A percentile compares a stretch with the other conserved stretches of the same genome.
Conservation (phyloP, 805 yeast genomes). For the Metschnikowia bowlesiae region DNA sequence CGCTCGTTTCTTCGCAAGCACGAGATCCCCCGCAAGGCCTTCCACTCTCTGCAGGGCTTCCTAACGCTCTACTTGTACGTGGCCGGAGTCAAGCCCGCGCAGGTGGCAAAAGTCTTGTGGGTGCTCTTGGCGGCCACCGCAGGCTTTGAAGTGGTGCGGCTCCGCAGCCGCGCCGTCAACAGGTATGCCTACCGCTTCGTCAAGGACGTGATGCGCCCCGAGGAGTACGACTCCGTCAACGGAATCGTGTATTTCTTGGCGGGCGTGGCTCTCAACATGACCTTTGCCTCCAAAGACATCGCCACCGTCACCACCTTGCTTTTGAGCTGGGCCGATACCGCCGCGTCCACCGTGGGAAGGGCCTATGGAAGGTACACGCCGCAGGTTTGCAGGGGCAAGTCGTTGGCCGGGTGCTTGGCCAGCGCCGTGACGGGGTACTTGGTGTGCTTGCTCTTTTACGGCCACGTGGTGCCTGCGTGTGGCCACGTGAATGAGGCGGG, state of each 20-base stretch:
- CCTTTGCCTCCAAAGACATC: conserved; percentile 74
- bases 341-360: conserved; percentile 93
- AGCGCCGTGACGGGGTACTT: conserved; percentile 72
- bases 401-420: conserved; percentile 86
- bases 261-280: conserved; percentile 71
- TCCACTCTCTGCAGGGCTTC: conserved; percentile 88
- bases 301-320: conserved; percentile 69
- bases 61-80: conserved; percentile 71
- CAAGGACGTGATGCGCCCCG: conserved; percentile 82
- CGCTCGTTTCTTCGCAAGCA: conserved; percentile 58
- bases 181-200: conserved; percentile 57
- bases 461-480: conserved; percentile 62
- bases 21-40: conserved; percentile 82
- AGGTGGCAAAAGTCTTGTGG: conserved; percentile 58
- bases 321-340: conserved; percentile 95
- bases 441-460: conserved; percentile 67
- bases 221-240: conserved; percentile 66
- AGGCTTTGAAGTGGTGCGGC: conserved; percentile 62
- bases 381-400: conserved; percentile 65
- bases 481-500: conserved; percentile 47
- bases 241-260: conserved; percentile 86
- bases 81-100: conserved; percentile 48
- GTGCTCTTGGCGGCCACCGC: conserved; percentile 54
- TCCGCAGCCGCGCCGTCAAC: conserved; percentile 60
- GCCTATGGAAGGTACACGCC: conserved; percentile 82